Evolutionary conservation across 352 stramenopile species (phyloP), one percentile per base, ranked within the genome.

Genomic region (Pythium biforme): DNA sequence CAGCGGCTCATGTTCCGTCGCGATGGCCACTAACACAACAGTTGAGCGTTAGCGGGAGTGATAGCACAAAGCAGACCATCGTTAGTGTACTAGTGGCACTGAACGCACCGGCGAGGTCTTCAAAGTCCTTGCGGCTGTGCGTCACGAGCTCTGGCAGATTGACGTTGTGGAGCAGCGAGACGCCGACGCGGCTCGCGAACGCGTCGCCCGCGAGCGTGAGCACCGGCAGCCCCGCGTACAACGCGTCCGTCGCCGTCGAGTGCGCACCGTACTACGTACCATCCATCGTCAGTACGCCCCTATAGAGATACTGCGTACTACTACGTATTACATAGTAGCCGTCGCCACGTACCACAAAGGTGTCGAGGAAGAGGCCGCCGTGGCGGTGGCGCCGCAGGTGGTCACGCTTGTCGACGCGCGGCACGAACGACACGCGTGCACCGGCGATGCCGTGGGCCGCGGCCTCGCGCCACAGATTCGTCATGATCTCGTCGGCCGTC

Each of bases 311-410:
- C n/a, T n/a, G n/a, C n/a, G n/a, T n/a, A n/a, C n/a, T n/a, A n/a
- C n/a, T n/a, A n/a, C n/a, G n/a, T n/a, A n/a, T n/a, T n/a, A n/a
- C n/a, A n/a, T n/a, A n/a, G n/a, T n/a, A n/a, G n/a, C n/a, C 20
- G 27, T 41, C 29, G 39, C 4, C 29, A 72, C 70, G 59, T 70
- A 86, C 79, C 27, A 92, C 77, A 58, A 97, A 85, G 15, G 91
- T 97, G 76, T 98, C 94, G 27, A 98, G 73, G 54, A 97, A 98
- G 11, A 98, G 59, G 41, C 95, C 90, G n/a, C 75, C 79, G 19
- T 72, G 25, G 9, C 50, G 57, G 39, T 97, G 79, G 17, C 94
- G 79, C 34, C 62, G 55, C 14, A 98, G 69, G 64, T 98, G 94
- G 11, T 90, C 64, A 22, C 59, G 45, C 59, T 96, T 95, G n/a